phyloP scores from a whole-genome alignment of 2,329 filamentous ascomycete species.

The Botryotinia narcissicola region DNA sequence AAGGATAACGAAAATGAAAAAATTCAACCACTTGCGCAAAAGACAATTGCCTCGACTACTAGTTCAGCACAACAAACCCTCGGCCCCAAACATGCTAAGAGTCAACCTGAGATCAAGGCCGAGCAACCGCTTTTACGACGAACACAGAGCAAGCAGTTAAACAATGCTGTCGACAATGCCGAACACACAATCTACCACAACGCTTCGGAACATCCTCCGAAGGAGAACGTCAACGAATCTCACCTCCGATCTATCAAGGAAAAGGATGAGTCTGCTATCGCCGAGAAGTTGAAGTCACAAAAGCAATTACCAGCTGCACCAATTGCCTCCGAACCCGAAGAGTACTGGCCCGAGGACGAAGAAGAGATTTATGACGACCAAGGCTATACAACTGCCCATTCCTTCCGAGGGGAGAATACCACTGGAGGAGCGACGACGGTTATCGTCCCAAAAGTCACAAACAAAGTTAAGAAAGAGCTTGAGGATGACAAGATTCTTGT shows the following conservation, averaged over 20 bases:
- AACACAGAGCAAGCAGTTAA: conserved; percentile 30
- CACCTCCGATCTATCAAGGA: conserved; percentile 17
- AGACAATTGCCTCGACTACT: conserved; percentile 32
- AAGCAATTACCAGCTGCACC: conserved; percentile 29
- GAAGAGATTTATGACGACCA: conserved; percentile 67
- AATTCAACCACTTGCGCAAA: conserved; percentile 27
- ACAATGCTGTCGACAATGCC: neutral
- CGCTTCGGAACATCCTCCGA: neutral
- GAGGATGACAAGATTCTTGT: conserved; percentile 50
- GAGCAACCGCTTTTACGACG: conserved; percentile 30
- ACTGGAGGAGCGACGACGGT: conserved; percentile 62
- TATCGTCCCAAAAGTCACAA: conserved; percentile 69
- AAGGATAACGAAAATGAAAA: conserved; percentile 47
- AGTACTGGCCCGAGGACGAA: conserved; percentile 72
- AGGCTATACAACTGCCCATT: conserved; percentile 72
- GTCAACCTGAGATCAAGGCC: conserved; percentile 34
- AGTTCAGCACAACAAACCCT: conserved; percentile 35
- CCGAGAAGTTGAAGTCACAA: conserved; percentile 7
- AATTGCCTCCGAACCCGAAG: conserved; percentile 54
- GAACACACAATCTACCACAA: conserved; percentile 2
- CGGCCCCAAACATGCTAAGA: conserved; percentile 35
- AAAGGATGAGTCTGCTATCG: conserved; percentile 14
- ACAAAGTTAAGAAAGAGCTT: conserved; percentile 70
- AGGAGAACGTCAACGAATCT: conserved; percentile 19
- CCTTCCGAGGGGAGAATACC: conserved; percentile 71